Base-by-base conservation (phyloP, 768 basidiomycete species). In the Lactarius pseudohatsudake region DNA sequence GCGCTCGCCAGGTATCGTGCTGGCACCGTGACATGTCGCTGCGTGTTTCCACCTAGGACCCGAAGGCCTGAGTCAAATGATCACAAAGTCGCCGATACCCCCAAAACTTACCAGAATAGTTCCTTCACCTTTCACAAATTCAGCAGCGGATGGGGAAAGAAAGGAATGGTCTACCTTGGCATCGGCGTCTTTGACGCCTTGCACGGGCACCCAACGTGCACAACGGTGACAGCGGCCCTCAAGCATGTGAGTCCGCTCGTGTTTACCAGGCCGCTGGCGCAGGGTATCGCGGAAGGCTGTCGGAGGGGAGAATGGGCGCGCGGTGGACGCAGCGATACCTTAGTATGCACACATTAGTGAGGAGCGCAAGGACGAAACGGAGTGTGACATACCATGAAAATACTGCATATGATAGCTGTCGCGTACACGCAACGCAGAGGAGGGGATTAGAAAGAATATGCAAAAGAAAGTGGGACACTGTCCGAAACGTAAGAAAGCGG, bases 171-270 rank as follows among this genome's bases (percentile, higher is more conserved):
- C 67, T 60, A 86, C 90, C 82, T 92, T 92, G 63, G 84, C 82
- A 57, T 90, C 86, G 60, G 89, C 81, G 69, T 86, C 82, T 77
- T 92, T 93, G 63, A 90, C 76, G 9, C 90, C 88, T 72, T 93
- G 86, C 5, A 93, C 77, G 1, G 82, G 75, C 22, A 92, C 77
- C 91, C 92, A 94, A 69, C 83, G 84, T 28, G 75, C 72, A 76
- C 92, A 94, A 71, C 84, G 85, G 78, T 94, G 91, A 71, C 92
- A 94, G 71, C 83, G 85, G 3, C 91, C 92, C 71, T 94, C 85
- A 54, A 83, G 79, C 66, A 92, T 81, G 32, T 77, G 70, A 0
- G 76, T 66, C 64, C 86, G 85, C 72, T 93, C 89, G 55, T 82
- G 80, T 74, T 88, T 90, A 10, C 80, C 81, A 1, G 84, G 73